phyloP scores from a whole-genome alignment of 2,329 filamentous ascomycete genomes.

The Fusarium fracticaudum region DNA sequence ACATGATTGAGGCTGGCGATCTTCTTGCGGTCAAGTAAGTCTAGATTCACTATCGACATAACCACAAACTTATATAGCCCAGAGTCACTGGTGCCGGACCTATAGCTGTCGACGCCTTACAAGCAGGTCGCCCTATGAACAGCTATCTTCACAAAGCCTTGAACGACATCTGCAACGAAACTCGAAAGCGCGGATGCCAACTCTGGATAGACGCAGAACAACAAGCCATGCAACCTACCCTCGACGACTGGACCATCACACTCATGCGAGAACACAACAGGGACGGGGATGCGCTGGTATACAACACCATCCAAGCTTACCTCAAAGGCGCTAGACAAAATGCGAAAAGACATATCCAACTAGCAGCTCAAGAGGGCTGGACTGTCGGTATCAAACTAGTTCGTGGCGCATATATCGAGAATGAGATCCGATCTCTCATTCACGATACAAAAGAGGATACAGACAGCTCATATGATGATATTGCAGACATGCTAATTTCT shows the following conservation, averaged over 20 bases:
- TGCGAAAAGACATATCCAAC: slow-evolving; percentile 56
- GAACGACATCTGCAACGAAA: slow-evolving; percentile 50
- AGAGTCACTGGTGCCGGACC: slow-evolving; percentile 56
- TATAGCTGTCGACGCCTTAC: slow-evolving; percentile 50
- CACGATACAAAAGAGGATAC: slow-evolving; percentile 63
- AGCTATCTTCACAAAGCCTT: slow-evolving; percentile 52
- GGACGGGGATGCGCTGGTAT: slow-evolving; percentile 45
- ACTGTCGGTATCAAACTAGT: slow-evolving; percentile 66
- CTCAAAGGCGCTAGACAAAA: slow-evolving; percentile 57
- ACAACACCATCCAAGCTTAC: slow-evolving; percentile 67
- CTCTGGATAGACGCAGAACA: slow-evolving; percentile 59
- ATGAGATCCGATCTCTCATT: slow-evolving; percentile 59
- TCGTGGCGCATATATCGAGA: slow-evolving; percentile 64
- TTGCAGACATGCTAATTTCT: slow-evolving; percentile 57
- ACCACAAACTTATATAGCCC: neutral
- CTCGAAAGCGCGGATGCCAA: slow-evolving; percentile 49
- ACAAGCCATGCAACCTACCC: slow-evolving; percentile 53
- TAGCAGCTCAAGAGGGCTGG: slow-evolving; percentile 58
- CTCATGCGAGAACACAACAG: slow-evolving; percentile 53
- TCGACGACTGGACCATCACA: slow-evolving; percentile 45
- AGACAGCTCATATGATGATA: slow-evolving; percentile 60
- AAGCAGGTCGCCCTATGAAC: slow-evolving; percentile 46
- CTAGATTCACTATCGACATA: no score
- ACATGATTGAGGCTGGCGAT: slow-evolving; percentile 60
- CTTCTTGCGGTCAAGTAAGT: slow-evolving; percentile 67